Conservation (phyloP, 2,329 filamentous ascomycete genomes). For the Trichoderma sp. region DNA sequence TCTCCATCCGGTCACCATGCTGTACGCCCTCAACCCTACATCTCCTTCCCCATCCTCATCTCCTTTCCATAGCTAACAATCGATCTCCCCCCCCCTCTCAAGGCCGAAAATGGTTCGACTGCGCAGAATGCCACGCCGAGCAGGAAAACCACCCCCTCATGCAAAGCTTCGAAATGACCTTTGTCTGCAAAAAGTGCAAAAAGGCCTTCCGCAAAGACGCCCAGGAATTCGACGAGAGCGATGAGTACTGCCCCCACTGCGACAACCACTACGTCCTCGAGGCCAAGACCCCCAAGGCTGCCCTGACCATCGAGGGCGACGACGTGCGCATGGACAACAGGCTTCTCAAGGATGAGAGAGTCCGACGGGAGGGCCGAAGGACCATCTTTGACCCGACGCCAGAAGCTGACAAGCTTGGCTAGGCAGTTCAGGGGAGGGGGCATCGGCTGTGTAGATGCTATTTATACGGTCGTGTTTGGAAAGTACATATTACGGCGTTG, state of each 20-base stretch:
- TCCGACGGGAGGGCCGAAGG: constrained; percentile 56
- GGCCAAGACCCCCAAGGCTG: constrained; percentile 76
- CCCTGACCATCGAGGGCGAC: constrained; percentile 84
- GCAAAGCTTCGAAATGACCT: constrained; percentile 82
- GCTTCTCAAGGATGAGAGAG: constrained; percentile 90
- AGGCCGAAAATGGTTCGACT: constrained; percentile 97
- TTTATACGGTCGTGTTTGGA: constrained; percentile 11
- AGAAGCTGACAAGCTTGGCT: constrained; percentile 74
- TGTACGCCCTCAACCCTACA: constrained; percentile 55
- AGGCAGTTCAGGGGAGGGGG: constrained; percentile 28
- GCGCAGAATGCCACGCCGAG: constrained; percentile 88
- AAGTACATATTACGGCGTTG: constrained; percentile 30
- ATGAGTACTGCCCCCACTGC: constrained; percentile 98
- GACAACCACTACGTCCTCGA: constrained; percentile 98
- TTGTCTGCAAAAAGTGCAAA: constrained; percentile 98
- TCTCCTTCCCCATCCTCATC: not conserved
- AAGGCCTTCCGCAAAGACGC: constrained; percentile 97
- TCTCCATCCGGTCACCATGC: constrained; percentile 91
- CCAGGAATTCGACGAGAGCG: constrained; percentile 87
- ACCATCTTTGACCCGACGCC: constrained; percentile 75
- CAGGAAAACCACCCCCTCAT: constrained; percentile 71
- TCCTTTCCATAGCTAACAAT: constrained; percentile 35
- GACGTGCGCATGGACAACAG: constrained; percentile 80
- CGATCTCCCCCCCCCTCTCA: constrained; percentile 57
- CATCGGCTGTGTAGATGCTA: not conserved